Base-by-base conservation (phyloP, 129 eudicot species). In the Smallanthus sonchifolius region DNA sequence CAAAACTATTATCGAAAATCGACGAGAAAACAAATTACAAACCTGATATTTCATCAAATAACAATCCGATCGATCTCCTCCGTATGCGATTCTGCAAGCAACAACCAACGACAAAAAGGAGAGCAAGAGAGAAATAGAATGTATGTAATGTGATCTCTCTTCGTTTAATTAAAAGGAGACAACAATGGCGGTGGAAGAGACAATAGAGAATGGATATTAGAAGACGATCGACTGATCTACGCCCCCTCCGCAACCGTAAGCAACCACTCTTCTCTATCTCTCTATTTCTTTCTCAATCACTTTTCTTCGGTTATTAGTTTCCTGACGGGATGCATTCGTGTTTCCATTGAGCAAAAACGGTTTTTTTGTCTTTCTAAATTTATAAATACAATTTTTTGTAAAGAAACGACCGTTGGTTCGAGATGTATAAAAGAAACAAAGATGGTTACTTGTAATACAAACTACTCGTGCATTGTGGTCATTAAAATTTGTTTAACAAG, bases 161-260 rank as follows among this genome's bases (percentile, higher is more conserved):
- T 74, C 71, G 61, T 48, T 68, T 57, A 44, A 34, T 32, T 62
- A n/a, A 68, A 47, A 30, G 4, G 37, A 47, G 17, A 14, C 2
- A 73, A 39, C 47, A 72, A 76, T 43, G 66, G 79, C 51, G 56
- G 78, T 78, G 87, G 74, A 59, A 59, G 65, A 59, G 39, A 59
- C 65, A 59, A 59, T 10, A 30, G 82, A 77, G 86, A 83, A 76
- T 87, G 80, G 55, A 77, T 69, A 83, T 55, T 80, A 54, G 89
- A 82, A 80, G 87, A 75, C 28, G 96, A 89, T 88, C 72, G 79
- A 89, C 88, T 71, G 78, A 60, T 61, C 66, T 64, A 10, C 78
- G 75, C 75, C 75, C 57, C 76, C 82, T 54, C 77, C 77, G 69
- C 87, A 75, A 38, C 77, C 75, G 48, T 86, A 78, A 56, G 69